Conservation (phyloP, 2,329 filamentous ascomycete species). For the Neonectria neomacrospora region DNA sequence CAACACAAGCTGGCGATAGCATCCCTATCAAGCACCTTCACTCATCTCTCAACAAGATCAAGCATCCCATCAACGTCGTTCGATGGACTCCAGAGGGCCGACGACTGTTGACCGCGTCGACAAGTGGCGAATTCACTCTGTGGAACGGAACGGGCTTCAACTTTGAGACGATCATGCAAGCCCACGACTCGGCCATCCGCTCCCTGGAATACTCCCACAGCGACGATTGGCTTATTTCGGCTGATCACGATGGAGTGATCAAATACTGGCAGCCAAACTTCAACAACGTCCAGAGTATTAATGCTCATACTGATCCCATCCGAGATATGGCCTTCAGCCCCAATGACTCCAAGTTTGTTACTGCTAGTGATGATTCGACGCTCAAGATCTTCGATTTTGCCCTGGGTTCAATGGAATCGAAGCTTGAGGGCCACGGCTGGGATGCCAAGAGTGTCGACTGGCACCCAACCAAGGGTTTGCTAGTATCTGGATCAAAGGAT, state of each 20-base stretch:
- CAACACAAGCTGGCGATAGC: slow-evolving; percentile 81
- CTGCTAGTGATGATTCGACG: slow-evolving; percentile 91
- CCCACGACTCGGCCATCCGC: slow-evolving; percentile 88
- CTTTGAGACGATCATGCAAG: slow-evolving; percentile 99
- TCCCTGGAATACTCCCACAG: slow-evolving; percentile 90
- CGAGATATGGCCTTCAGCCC: slow-evolving; percentile 93
- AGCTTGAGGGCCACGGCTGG: slow-evolving; percentile 94
- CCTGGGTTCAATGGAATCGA: slow-evolving; percentile 82
- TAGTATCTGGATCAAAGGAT: slow-evolving; percentile 97
- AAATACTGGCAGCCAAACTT: slow-evolving; percentile 99
- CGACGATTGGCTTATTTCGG: slow-evolving; percentile 96
- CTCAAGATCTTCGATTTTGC: slow-evolving; percentile 98
- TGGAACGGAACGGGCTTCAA: slow-evolving; percentile 99
- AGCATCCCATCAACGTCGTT: slow-evolving; percentile 96
- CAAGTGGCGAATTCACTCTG: slow-evolving; percentile 96
- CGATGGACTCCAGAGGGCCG: slow-evolving; percentile 97
- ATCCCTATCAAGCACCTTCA: slow-evolving; percentile 96
- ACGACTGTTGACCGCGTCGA: slow-evolving; percentile 89
- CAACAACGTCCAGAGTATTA: slow-evolving; percentile 96
- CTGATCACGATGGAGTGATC: slow-evolving; percentile 92
- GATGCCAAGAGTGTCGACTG: slow-evolving; percentile 97
- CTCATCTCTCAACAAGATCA: slow-evolving; percentile 98
- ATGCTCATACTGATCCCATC: slow-evolving; percentile 90
- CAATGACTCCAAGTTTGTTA: slow-evolving; percentile 95
- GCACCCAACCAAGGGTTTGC: slow-evolving; percentile 93